Conservation (phyloP, 2,329 filamentous ascomycete genomes). For the Stachybotrys chlorohalonatus region DNA sequence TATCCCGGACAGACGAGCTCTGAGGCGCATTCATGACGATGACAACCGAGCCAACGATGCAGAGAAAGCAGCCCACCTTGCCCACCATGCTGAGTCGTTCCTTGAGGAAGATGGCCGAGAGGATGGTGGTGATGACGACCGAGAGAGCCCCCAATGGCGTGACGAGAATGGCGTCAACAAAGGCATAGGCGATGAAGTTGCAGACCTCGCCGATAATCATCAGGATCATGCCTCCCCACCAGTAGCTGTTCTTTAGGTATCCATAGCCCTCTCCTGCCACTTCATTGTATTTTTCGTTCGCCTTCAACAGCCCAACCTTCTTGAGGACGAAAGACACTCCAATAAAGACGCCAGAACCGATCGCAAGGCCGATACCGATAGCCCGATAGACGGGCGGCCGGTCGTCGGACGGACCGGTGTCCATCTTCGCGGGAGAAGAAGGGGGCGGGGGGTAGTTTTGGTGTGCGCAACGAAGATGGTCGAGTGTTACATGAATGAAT, state of each 20-base stretch:
- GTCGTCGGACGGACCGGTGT: constrained; percentile 4
- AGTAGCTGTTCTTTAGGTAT: constrained; percentile 89
- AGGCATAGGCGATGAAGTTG: constrained; percentile 96
- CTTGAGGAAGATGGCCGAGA: constrained; percentile 92
- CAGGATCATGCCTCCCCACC: constrained; percentile 92
- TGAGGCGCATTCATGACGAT: constrained; percentile 90
- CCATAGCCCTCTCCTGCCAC: constrained; percentile 94
- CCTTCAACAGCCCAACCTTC: constrained; percentile 82
- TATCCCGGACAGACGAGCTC: constrained; percentile 75
- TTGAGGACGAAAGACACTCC: constrained; percentile 93
- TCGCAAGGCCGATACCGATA: constrained; percentile 76
- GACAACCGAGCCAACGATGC: constrained; percentile 84
- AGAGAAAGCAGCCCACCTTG: constrained; percentile 92
- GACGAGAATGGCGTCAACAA: constrained; percentile 92
- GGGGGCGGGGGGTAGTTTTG: not conserved
- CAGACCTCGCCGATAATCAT: constrained; percentile 97
- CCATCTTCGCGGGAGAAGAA: not conserved
- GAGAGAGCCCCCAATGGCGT: constrained; percentile 85
- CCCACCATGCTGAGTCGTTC: constrained; percentile 92
- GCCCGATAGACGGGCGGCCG: constrained; percentile 62
- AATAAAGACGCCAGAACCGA: constrained; percentile 86
- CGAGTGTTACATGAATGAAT: not conserved
- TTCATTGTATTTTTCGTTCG: constrained; percentile 94
- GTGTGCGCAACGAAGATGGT: not conserved
- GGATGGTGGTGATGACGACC: constrained; percentile 83